Evolutionary conservation across 306 rosid genomes (phyloP).

Genomic region (Citrullus amarus): DNA sequence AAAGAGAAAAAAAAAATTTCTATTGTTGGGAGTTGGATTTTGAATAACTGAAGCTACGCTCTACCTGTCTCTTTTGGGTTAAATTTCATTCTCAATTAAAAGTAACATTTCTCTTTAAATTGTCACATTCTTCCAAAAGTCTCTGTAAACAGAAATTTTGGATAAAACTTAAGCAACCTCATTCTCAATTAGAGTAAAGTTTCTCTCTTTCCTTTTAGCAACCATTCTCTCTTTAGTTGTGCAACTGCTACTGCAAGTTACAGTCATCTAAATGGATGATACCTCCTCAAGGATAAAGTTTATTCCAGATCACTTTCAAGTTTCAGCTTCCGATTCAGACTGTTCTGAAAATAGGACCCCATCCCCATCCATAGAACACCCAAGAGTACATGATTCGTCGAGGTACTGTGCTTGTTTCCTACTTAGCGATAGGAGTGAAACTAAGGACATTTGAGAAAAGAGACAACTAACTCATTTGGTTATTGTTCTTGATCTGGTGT

Average conservation of each 20-base stretch:
- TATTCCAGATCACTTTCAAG: constrained; percentile 59
- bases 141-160: too few relatives aligned
- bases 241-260: constrained; percentile 9
- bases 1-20: too few relatives aligned
- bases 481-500: constrained; percentile 27
- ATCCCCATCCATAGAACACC: constrained; percentile 25
- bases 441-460: background rate
- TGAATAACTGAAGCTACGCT: too few relatives aligned
- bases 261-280: constrained; percentile 61
- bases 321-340: constrained; percentile 31
- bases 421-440: constrained; percentile 3
- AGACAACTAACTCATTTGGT: constrained; percentile 12
- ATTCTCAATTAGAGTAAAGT: background rate
- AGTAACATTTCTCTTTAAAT: too few relatives aligned
- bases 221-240: constrained; percentile 3
- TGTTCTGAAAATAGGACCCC: constrained; percentile 29
- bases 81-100: too few relatives aligned
- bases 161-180: background rate
- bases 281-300: constrained; percentile 48
- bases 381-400: constrained; percentile 26
- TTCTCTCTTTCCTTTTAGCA: background rate
- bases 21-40: too few relatives aligned
- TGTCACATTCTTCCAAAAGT: background rate
- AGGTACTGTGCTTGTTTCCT: constrained; percentile 30
- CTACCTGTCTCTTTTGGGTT: too few relatives aligned